Base-by-base conservation (phyloP, 106 monocot genomes). In the Agapanthus africanus region DNA sequence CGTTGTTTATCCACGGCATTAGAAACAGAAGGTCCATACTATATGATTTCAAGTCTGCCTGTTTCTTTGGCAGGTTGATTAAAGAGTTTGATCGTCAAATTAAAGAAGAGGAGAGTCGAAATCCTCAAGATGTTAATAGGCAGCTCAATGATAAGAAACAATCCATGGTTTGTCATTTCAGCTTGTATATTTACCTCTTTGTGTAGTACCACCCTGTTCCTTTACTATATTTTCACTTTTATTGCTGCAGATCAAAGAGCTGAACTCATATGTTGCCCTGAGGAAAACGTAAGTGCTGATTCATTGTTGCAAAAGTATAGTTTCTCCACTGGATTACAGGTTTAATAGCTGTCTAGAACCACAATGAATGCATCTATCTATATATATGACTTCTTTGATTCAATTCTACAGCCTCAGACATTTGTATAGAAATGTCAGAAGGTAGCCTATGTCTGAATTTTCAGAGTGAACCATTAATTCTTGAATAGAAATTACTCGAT, bases 71-170 rank as follows among this genome's bases (percentile, higher is more conserved):
- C 69, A 97, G 97, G 37, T 80, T 99, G 64, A 90, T 99, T 22
- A 99, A 90, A 81, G 97, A 99, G 57, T 92, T 99, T 77, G 97
- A 99, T 40, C 87, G 92, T n/a, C 84, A 80, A 76, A 51, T 99
- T 69, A 93, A 99, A 72, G 97, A 99, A 8, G 82, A 84, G 65
- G 97, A 99, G 65, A 87, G 66, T 52, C 77, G 67, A 69, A 89
- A 79, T 74, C 47, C 87, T 60, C 77, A 82, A 16, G 97, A 99
- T 11, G 54, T 83, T 62, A 84, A 89, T 71, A 90, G 70, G 62
- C 92, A 92, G 54, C 83, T 99, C 13, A 93, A 84, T 79, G 90
- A 99, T 59, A 87, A 82, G 74, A 99, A 99, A 54, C 97, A 99
- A 76, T 76, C 81, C 5, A 99, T 99, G 97, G 97, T 99, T 65